Base-by-base conservation (phyloP, 257 asterid species). In the Paraleonurus japonicus region DNA sequence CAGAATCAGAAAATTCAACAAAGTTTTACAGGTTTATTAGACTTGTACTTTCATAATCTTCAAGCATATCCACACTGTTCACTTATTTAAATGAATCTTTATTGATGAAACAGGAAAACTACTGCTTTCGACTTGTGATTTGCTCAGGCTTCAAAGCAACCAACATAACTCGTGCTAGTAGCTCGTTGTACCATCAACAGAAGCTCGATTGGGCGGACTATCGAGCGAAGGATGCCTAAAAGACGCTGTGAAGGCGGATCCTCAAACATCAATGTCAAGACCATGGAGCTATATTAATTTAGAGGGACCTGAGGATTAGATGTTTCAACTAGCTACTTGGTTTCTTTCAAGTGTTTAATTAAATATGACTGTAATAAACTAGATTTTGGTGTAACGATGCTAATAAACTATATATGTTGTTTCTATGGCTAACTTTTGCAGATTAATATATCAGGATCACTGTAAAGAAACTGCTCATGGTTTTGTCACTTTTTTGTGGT, bases 1-100 rank as follows among this genome's bases (percentile, higher is more conserved):
- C 64, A 43, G 85, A 64, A 32, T 62, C 76, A 33, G 81, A 80
- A 76, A 75, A 83, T 63, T 55, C 81, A 32, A 62, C 79, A 13
- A 70, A 68, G 47, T 23, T 78, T 28, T 77, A 35, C 81, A 71
- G 67, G 73, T 73, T 77, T 67, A 47, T 47, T 47, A n/a, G 22
- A 16, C 54, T n/a, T 47, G 5, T 47, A n/a, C 54, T 47, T 47
- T 12, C 54, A n/a, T 16, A 67, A 73, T 32, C 75, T 61, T 72
- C 41, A 37, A 17, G 20, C 22, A 12, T 16, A 43, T 62, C 33
- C 67, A 28, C 23, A 43, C 48, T 19, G 48, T 20, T 15, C 10
- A 13, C 10, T 19, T 61, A 51, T 15, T 41, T 62, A 17, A 51
- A 61, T 47, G 70, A 61, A 17, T 70, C 30, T 65, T 22, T 64